Evolutionary conservation across 2,329 filamentous ascomycete genomes (phyloP).

Genomic region (Simplicillium aogashimaense): DNA sequence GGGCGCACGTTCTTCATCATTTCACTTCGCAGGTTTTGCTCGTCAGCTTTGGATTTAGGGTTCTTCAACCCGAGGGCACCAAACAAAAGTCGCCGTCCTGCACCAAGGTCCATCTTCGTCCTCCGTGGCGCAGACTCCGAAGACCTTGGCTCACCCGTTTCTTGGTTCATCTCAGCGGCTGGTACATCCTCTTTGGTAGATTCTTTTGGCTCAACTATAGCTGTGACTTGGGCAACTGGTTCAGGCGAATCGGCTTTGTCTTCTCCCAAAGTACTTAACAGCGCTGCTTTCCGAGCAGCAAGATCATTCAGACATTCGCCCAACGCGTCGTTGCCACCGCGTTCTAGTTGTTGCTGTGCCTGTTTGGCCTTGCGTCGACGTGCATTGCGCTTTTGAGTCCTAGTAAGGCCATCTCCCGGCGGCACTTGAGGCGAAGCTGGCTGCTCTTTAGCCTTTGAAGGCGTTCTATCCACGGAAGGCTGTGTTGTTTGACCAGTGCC

Average conservation of each 20-base stretch:
- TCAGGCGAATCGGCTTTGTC: conserved; percentile 1
- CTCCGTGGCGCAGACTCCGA: conserved; percentile 5
- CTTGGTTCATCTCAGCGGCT: conserved; percentile 5
- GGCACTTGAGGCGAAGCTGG: conserved; percentile 11
- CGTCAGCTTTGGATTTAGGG: conserved; percentile 60
- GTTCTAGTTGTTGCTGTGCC: conserved; percentile 5
- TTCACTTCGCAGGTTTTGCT: conserved; percentile 49
- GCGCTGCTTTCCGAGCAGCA: conserved; percentile 2
- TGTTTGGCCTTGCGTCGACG: conserved; percentile 31
- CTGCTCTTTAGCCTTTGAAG: too few relatives aligned
- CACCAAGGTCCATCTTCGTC: conserved; percentile 34
- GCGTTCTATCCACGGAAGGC: too few relatives aligned
- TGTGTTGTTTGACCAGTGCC: too few relatives aligned
- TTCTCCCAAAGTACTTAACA: not conserved
- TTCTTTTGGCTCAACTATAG: not conserved
- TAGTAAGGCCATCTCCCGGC: conserved; percentile 26
- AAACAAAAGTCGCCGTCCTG: conserved; percentile 59
- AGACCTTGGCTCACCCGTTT: not conserved
- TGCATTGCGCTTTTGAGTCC: conserved; percentile 42
- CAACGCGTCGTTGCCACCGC: conserved; percentile 9
- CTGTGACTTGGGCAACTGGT: not conserved
- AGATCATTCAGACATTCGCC: conserved; percentile 3
- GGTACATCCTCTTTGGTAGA: conserved; percentile 6
- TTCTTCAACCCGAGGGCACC: conserved; percentile 60
- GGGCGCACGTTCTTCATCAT: conserved; percentile 45